Percentiles rank a stretch among this genome's conserved stretches.
These are phyloP conservation scores for Lichtheimia corymbifera DNA, from an alignment of 371 early-diverging fungal species.

Conservation along the genomic window DNA sequence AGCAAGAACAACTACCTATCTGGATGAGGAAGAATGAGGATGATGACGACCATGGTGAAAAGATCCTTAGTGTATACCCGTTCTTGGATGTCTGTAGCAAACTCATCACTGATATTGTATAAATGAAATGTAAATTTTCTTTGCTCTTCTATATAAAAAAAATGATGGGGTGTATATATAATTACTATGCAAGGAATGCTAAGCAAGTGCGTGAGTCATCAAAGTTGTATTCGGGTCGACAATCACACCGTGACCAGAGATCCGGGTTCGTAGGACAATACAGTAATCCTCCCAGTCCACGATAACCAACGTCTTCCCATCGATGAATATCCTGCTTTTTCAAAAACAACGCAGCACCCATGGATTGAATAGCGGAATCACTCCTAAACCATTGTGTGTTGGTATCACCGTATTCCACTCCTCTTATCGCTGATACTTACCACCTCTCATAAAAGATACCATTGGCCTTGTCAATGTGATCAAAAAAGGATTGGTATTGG, in stretches of 20 bases:
- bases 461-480: conserved; percentile 74
- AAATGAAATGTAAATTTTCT: not conserved
- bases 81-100: conserved; percentile 94
- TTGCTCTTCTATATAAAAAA: too few species aligned
- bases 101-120: conserved; percentile 90
- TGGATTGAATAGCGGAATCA: conserved; percentile 43
- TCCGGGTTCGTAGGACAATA: conserved; percentile 30
- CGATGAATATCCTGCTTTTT: conserved; percentile 39
- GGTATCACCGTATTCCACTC: not conserved
- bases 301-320: conserved; percentile 46
- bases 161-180: too few species aligned
- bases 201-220: conserved; percentile 8
- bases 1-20: not conserved
- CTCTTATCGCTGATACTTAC: conserved; percentile 12
- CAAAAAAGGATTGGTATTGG: conserved; percentile 78
- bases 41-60: conserved; percentile 4
- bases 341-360: conserved; percentile 36
- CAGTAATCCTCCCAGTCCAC: conserved; percentile 29
- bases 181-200: too few species aligned
- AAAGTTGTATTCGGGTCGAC: conserved; percentile 42
- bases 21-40: conserved; percentile 8
- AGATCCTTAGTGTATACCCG: conserved; percentile 70
- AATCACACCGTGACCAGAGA: conserved; percentile 28
- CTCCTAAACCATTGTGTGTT: conserved; percentile 22
- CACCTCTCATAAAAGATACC: conserved; percentile 93